Percentiles rank a stretch among this genome's conserved stretches.
Conservation (phyloP, 202 grass and related monocot species). For the Musa balbisiana region DNA sequence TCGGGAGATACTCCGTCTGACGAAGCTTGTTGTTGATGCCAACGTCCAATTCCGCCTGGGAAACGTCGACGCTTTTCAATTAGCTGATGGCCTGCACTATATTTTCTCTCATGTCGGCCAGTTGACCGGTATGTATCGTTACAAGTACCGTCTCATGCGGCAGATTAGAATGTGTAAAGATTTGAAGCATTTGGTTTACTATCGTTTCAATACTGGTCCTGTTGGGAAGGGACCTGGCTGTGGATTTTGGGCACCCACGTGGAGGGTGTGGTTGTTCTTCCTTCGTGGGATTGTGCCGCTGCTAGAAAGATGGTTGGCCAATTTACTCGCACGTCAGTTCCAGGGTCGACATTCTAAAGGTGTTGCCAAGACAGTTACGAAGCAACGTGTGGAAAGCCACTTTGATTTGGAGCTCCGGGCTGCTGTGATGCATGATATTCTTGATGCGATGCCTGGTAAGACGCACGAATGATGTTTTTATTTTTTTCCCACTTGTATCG, state of each 20-base stretch:
- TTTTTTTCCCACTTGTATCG: too few species aligned
- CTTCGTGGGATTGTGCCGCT: slow-evolving; percentile 93
- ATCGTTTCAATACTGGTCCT: slow-evolving; percentile 95
- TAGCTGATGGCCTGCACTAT: slow-evolving; percentile 96
- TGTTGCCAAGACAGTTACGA: slow-evolving; percentile 96
- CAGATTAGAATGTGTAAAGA: slow-evolving; percentile 99
- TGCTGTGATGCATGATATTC: slow-evolving; percentile 98
- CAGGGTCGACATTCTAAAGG: slow-evolving; percentile 95
- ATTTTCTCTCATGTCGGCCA: slow-evolving; percentile 98
- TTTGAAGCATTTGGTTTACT: slow-evolving; percentile 97
- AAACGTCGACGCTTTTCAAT: slow-evolving; percentile 93
- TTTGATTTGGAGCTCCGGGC: slow-evolving; percentile 96
- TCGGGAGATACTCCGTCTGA: slow-evolving; percentile 92
- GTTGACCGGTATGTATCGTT: slow-evolving; percentile 97
- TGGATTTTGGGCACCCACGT: slow-evolving; percentile 97
- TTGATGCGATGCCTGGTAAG: slow-evolving; percentile 91
- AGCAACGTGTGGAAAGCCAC: slow-evolving; percentile 94
- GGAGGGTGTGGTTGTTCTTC: slow-evolving; percentile 98
- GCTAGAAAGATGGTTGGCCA: slow-evolving; percentile 89
- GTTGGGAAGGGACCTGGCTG: slow-evolving; percentile 98
- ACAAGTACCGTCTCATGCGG: slow-evolving; percentile 93
- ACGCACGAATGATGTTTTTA: slow-evolving; percentile 36
- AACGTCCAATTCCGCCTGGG: slow-evolving; percentile 94
- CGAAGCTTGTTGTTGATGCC: slow-evolving; percentile 95
- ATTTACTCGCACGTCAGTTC: slow-evolving; percentile 84